Evolutionary conservation across 2,329 filamentous ascomycete genomes (phyloP).

Genomic region (Xylariaceae sp.): DNA sequence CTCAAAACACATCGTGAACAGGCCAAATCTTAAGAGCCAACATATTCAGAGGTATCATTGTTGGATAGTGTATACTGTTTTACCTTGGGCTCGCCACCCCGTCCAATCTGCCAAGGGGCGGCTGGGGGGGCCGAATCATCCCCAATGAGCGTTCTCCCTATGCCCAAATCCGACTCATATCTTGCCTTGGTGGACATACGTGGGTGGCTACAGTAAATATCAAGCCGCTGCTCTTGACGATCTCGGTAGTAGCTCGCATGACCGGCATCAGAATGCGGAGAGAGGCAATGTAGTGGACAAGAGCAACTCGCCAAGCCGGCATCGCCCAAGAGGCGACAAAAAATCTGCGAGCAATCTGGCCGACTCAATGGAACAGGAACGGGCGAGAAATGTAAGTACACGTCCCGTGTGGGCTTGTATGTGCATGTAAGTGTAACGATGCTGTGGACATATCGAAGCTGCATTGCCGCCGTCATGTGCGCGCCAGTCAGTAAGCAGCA

Average conservation of each 20-base stretch:
- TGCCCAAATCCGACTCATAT: neutral
- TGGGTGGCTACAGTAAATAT: too few relatives aligned
- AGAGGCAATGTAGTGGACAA: neutral
- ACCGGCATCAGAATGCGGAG: slow-evolving; percentile 3
- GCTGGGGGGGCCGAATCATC: slow-evolving; percentile 1
- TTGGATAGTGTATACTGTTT: too few relatives aligned
- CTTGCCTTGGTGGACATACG: too few relatives aligned
- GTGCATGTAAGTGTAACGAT: slow-evolving; percentile 16
- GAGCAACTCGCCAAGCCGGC: neutral
- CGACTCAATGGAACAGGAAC: neutral
- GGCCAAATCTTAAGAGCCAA: too few relatives aligned
- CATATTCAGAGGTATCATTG: too few relatives aligned
- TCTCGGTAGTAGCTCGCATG: slow-evolving; percentile 11
- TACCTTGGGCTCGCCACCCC: too few relatives aligned
- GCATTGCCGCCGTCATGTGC: slow-evolving; percentile 29
- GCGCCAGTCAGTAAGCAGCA: slow-evolving; percentile 3
- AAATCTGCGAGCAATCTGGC: slow-evolving; percentile 14
- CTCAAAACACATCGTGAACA: too few relatives aligned
- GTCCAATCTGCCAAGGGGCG: too few relatives aligned
- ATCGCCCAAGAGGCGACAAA: neutral
- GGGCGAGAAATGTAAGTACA: slow-evolving; percentile 13
- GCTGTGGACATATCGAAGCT: slow-evolving; percentile 19
- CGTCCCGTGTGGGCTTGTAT: slow-evolving; percentile 21
- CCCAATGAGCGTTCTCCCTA: too few relatives aligned
- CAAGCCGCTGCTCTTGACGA: neutral